Evolutionary conservation across 495 filamentous ascomycete species (phyloP), one percentile per base, ranked within the genome.

Genomic region (Tuber calosporum): DNA sequence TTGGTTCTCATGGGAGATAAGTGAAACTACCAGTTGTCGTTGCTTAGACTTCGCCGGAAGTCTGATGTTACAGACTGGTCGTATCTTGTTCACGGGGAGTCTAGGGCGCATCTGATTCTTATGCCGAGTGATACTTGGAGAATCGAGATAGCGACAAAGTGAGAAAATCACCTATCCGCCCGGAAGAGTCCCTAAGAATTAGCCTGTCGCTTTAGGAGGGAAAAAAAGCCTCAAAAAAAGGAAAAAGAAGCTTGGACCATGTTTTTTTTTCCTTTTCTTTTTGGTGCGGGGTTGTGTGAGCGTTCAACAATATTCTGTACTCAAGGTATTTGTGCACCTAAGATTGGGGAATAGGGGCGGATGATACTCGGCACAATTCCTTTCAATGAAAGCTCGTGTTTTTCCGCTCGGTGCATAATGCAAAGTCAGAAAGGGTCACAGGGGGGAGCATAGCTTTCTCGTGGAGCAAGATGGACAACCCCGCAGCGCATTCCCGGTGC

Each of bases 121-220:
- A 34, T 17, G 53, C 19, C 53, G 53, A 62, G 53, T 62, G 53
- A 62, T 62, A 62, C 53, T 62, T 62, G 53, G 53, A 62, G 53
- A 34, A 62, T 62, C 30, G 53, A 30, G 53, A 4, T 34, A 9
- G 26, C 53, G 34, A 15, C 34, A 3, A 26, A 62, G 45, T 13
- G 45, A 53, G 53, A 11, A 62, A 62, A 62, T 34, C 53, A 62
- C 19, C 53, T 62, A 17, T 19, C 26, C 1, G 4, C 1, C 26
- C 13, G 26, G 26, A 30, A 34, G 11, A 34, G 11, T 34, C 48
- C 26, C 53, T 62, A 19, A 19, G 53, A 62, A 62, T 34, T 62
- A 34, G 13, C 26, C 53, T 62, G 13, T 19, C 30, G 26, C 19
- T 34, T 62, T 34, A 4, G 48, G n/a, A 62, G n/a, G 53, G 45